Conservation (phyloP, 225 moss, liverwort and hornwort species). For the Pleurozium schreberi region DNA sequence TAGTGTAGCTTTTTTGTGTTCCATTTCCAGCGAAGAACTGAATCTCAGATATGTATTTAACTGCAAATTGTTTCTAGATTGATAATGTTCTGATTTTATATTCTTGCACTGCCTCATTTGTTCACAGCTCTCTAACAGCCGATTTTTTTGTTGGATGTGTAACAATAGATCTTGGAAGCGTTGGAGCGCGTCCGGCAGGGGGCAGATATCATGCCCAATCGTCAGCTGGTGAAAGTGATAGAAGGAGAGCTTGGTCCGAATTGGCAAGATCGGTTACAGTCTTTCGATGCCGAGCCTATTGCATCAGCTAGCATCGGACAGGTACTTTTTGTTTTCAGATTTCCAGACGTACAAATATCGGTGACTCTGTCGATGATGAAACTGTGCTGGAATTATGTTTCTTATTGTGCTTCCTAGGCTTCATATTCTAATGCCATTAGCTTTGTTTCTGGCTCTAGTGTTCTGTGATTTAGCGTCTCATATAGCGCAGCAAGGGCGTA, state of each 20-base stretch:
- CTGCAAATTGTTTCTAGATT: background rate
- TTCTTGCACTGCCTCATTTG: background rate
- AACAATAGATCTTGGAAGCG: constrained; percentile 65
- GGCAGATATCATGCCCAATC: constrained; percentile 89
- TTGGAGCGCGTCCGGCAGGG: constrained; percentile 97
- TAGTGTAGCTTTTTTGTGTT: background rate
- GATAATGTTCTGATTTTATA: background rate
- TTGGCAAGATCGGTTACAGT: constrained; percentile 57
- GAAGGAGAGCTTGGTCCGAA: constrained; percentile 64
- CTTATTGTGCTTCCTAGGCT: background rate
- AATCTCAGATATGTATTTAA: background rate
- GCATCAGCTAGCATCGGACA: constrained; percentile 98
- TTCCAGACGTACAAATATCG: background rate
- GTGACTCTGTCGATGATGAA: background rate
- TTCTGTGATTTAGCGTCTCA: background rate
- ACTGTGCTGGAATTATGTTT: background rate
- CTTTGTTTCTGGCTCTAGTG: background rate
- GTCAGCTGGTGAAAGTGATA: constrained; percentile 74
- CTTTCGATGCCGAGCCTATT: constrained; percentile 80
- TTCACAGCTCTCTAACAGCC: background rate
- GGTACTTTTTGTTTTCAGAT: constrained; percentile 19
- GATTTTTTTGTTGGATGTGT: background rate
- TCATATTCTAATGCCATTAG: background rate
- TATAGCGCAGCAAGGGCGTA: background rate
- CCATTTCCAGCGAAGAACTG: background rate